phyloP scores from a whole-genome alignment of 768 basidiomycete species.

The Podaxis sp. region DNA sequence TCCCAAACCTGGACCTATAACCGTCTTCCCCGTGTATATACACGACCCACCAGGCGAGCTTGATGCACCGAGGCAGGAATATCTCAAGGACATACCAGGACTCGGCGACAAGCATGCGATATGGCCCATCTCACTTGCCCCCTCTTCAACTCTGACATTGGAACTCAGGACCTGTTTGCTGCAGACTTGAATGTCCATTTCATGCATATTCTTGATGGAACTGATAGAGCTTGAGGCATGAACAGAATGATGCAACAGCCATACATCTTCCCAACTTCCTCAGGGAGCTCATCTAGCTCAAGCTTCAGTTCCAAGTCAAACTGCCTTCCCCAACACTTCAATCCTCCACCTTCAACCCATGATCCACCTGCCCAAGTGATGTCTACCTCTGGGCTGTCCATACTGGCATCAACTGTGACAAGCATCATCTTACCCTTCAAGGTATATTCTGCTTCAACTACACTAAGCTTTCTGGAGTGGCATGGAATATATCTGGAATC shows the following conservation, averaged over 20 bases:
- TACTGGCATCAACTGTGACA: slow-evolving; percentile 13
- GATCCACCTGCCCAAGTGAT: background rate
- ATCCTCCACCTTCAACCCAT: slow-evolving; percentile 12
- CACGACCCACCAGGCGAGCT: background rate
- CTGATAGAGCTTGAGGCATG: background rate
- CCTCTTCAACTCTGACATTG: background rate
- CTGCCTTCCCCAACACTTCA: background rate
- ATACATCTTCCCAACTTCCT: background rate
- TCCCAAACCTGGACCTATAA: slow-evolving; percentile 3
- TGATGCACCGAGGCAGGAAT: background rate
- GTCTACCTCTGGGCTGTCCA: slow-evolving; percentile 13
- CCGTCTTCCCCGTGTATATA: background rate
- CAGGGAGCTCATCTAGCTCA: background rate
- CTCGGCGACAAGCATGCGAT: background rate
- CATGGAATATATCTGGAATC: slow-evolving; percentile 36
- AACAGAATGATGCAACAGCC: background rate
- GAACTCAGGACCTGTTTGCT: slow-evolving; percentile 5
- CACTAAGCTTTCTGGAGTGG: slow-evolving; percentile 35
- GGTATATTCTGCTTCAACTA: slow-evolving; percentile 32
- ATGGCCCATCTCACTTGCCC: slow-evolving; percentile 9
- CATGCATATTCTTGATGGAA: background rate
- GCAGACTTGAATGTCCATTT: slow-evolving; percentile 2
- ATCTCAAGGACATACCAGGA: background rate
- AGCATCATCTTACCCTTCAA: slow-evolving; percentile 23
- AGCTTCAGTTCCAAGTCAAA: background rate